A percentile compares a stretch with the other conserved stretches of the same genome.
Conservation (phyloP, 2,329 filamentous ascomycete genomes). For the Hypoxylon rubiginosum region DNA sequence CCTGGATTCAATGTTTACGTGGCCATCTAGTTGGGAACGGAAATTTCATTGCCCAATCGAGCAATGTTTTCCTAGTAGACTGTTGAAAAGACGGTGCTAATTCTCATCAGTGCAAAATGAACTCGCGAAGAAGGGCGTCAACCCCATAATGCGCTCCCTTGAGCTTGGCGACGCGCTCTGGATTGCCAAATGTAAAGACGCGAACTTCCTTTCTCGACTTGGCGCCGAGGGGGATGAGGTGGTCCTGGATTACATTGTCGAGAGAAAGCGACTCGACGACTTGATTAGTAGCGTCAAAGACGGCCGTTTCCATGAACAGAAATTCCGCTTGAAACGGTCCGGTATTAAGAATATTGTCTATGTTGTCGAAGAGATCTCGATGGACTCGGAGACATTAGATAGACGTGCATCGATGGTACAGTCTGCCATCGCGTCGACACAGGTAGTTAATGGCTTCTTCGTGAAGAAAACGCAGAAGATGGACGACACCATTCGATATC, state of each 20-base stretch:
- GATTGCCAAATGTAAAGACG: constrained; percentile 79
- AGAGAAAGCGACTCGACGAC: constrained; percentile 85
- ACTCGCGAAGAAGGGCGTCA: constrained; percentile 74
- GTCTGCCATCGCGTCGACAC: constrained; percentile 81
- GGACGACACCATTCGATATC: constrained; percentile 82
- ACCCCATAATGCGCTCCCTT: constrained; percentile 75
- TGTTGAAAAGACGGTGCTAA: constrained; percentile 8
- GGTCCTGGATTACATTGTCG: constrained; percentile 83
- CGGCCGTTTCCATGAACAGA: constrained; percentile 85
- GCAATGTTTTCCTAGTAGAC: background rate
- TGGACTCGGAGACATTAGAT: constrained; percentile 66
- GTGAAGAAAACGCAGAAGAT: constrained; percentile 81
- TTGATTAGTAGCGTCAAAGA: constrained; percentile 85
- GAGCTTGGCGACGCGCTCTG: constrained; percentile 83
- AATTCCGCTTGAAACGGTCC: constrained; percentile 80
- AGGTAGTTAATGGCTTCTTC: constrained; percentile 84
- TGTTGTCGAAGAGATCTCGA: constrained; percentile 78
- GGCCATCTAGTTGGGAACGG: background rate
- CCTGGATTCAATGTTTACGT: background rate
- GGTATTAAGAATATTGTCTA: constrained; percentile 84
- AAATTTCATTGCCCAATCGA: too few relatives aligned
- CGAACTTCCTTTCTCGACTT: constrained; percentile 65
- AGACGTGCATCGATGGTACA: constrained; percentile 76
- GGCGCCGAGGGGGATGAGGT: constrained; percentile 77
- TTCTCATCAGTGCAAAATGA: constrained; percentile 70